Evolutionary conservation across 306 rosid genomes (phyloP), one percentile per base, ranked within the genome.

Genomic region (Quercus mongolica): DNA sequence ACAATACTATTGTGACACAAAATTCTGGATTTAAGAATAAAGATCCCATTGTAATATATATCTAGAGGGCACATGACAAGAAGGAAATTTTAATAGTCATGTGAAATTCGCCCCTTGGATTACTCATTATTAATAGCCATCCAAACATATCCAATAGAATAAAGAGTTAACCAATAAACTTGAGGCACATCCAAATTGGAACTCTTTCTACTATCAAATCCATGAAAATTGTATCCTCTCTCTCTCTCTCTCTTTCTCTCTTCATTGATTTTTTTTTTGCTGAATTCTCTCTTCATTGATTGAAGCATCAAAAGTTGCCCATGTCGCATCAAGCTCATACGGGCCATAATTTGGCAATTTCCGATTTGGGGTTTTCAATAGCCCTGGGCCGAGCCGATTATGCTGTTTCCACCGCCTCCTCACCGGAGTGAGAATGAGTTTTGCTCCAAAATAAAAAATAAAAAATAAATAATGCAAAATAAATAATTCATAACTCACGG

Each of bases 291-390:
- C 44, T 6, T 18, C 15, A 21, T 23, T 5, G 44, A 55, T 26
- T 73, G 58, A 74, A 82, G 54, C 46, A 51, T 71, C 5, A 69
- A 65, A 51, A 21, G 75, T 61, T 67, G 75, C 13, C 83, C 76
- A 64, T 69, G 79, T 69, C 74, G 25, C 57, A 78, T 79, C 83
- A 86, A 88, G 86, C 88, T 83, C 77, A 83, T 74, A 71, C 49
- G 46, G 85, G 74, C 75, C 81, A 26, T 26, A 26, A 26, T 26
- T 26, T 26, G 28, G 3, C 56, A 62, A 57, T 5, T 70, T 70
- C 13, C 67, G 28, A 13, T 56, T 14, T 73, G 69, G 61, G 75
- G 74, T 38, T 46, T 23, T 70, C 71, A 4, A 64, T 63, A 51
- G 44, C 38, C 28, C 30, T 74, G 73, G 78, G 79, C 76, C 82